Evolutionary conservation across 805 yeast genomes (phyloP), one percentile per base, ranked within the genome.

Genomic region (Saccharomycopsis sp.): DNA sequence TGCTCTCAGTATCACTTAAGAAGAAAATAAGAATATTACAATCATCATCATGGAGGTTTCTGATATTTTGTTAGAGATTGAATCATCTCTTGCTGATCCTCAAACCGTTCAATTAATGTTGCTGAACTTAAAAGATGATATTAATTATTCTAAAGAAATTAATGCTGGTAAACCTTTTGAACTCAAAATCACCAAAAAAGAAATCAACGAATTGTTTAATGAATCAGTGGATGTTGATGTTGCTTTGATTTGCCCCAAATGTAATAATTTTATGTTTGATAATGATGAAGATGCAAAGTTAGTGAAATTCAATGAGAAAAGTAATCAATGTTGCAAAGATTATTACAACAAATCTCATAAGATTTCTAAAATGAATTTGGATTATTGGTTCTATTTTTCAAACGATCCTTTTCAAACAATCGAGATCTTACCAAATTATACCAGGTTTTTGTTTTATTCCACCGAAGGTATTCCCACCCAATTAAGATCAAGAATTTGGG

Each of bases 401-500:
- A 61, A 59, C 37, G 60, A 63, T 46, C 71, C 70, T 1, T 58
- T 66, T 26, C 61, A 62, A 35, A 69, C 74, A 21, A 56, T 67
- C 31, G 56, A 64, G 31, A 60, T 70, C 1, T 56, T 70, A 26
- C 76, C 76, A 12, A 60, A 66, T 51, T 70, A 67, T 46, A 63
- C 74, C 10, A 63, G 65, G 45, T 58, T 67, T 43, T 56, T 68
- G 45, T 56, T 68, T 32, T 65, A 36, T 62, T 46, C 51, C 4
- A 52, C 46, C 20, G 62, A 40, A 63, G 73, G 72, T 10, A 56
- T 70, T 4, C 75, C 75, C 4, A 56, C 60, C 28, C 62, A 62
- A 39, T 47, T 70, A 21, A 56, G 75, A 45, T 52, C 63, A 5
- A 42, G 61, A n/a, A 54, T 69, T 1, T 70, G 76, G 76, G 63